Evolutionary conservation across 768 basidiomycete species (phyloP).

Genomic region (Calocybe indica): DNA sequence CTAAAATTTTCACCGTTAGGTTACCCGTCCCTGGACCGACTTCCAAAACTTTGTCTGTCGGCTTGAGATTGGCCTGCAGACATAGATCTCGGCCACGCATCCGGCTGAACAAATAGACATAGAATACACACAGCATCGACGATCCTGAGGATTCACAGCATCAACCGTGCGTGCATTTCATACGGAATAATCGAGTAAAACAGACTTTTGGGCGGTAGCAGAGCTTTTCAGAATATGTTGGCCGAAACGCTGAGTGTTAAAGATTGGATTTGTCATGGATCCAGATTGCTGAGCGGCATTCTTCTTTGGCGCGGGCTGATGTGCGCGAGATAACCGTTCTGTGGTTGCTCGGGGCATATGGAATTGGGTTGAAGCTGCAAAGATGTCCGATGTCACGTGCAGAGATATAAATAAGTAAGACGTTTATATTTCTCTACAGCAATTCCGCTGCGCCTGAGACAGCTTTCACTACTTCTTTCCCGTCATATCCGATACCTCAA

Average conservation of each 20-base stretch:
- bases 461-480: constrained; percentile 37
- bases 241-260: constrained; percentile 93
- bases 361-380: neutral
- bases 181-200: constrained; percentile 2
- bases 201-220: constrained; percentile 82
- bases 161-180: no score
- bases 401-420: no score
- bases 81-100: neutral
- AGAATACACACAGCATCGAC: constrained; percentile 35
- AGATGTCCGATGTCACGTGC: neutral
- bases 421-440: no score
- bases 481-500: constrained; percentile 46
- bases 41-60: constrained; percentile 94
- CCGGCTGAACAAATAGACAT: neutral
- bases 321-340: constrained; percentile 64
- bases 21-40: constrained; percentile 98
- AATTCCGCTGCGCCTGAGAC: neutral
- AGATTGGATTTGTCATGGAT: constrained; percentile 75
- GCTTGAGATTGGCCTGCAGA: constrained; percentile 78
- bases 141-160: constrained; percentile 21
- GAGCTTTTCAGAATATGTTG: constrained; percentile 98
- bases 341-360: constrained; percentile 78
- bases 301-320: constrained; percentile 54
- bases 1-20: constrained; percentile 87
- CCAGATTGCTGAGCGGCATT: constrained; percentile 38